Base-by-base conservation (phyloP, 306 rosid species). In the Neltuma alba region DNA sequence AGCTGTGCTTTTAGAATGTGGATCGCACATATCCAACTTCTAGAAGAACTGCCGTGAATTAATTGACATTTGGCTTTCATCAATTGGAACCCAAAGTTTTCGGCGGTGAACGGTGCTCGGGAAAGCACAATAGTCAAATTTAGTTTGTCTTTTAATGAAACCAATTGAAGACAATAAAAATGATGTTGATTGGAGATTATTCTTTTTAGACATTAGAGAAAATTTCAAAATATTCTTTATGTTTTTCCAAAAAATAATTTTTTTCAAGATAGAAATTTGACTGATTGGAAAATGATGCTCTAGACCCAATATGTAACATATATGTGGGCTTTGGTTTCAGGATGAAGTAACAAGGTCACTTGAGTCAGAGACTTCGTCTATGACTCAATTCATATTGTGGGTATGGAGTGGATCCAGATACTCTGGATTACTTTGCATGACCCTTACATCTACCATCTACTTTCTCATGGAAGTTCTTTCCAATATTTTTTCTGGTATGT, bases 341-440 rank as follows among this genome's bases (percentile, higher is more conserved):
- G 93, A 90, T 72, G 91, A 84, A 84, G 83, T 89, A 14, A 76
- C 82, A 12, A 90, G 86, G 83, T 28, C 86, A 79, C 86, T 71
- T 23, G 98, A 91, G 80, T 82, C 71, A 2, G 97, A 91, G 84
- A 70, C 75, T 41, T 87, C 90, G 45, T 28, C 92, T 1, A 48
- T 86, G 6, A 83, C 87, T 73, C 92, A 85, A 50, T 83, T 87
- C 64, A 72, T 85, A 57, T 74, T 76, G 72, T 93, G 98, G 97
- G 81, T 93, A 27, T 93, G 98, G 98, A 81, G 89, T 76, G 98
- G 95, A 40, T 91, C 97, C 2, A 90, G 90, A 86, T 91, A 90
- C 84, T 93, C 98, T 45, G 97, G 98, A 83, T 77, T 93, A 54
- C 87, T 93, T 74, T 93, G 97, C 73, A 82, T 87, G 93, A 82